A percentile compares a stretch with the other conserved stretches of the same genome.
Evolutionary conservation across 1,139 yeast species (phyloP).

Genomic region (Yamadazyma membranifaciens): DNA sequence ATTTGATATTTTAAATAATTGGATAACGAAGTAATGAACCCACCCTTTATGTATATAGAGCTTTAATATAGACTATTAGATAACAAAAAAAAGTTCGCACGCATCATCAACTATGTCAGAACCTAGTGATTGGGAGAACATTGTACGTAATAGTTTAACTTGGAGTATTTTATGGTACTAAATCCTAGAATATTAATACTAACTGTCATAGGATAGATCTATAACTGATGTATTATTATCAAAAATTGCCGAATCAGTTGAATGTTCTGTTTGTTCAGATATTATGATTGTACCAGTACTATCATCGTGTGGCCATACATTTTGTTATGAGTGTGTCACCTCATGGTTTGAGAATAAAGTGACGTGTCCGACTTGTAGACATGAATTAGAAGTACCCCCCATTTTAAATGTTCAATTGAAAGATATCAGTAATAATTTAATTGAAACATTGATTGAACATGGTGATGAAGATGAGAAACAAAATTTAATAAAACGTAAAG

Average conservation of each 20-base stretch:
- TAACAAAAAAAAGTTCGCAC: slow-evolving; percentile 4
- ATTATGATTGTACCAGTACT: slow-evolving; percentile 44
- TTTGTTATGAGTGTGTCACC: slow-evolving; percentile 48
- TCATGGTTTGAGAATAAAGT: slow-evolving; percentile 50
- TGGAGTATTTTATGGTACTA: not conserved
- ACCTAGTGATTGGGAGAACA: slow-evolving; percentile 7
- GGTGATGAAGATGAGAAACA: slow-evolving; percentile 21
- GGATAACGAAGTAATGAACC: slow-evolving; percentile 18
- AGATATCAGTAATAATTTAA: slow-evolving; percentile 29
- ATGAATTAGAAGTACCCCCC: slow-evolving; percentile 42
- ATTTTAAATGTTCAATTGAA: slow-evolving; percentile 43
- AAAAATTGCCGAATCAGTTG: slow-evolving; percentile 21
- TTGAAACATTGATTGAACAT: slow-evolving; percentile 30
- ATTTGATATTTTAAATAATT: slow-evolving; percentile 24
- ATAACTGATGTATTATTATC: slow-evolving; percentile 6
- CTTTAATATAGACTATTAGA: not conserved
- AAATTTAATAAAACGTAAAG: slow-evolving; percentile 21
- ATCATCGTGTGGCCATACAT: slow-evolving; percentile 44
- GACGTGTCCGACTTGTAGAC: slow-evolving; percentile 59
- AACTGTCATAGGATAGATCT: slow-evolving; percentile 5
- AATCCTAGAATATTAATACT: slow-evolving; percentile 1
- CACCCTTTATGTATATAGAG: slow-evolving; percentile 4
- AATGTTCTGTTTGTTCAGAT: slow-evolving; percentile 46
- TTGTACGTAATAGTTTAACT: slow-evolving; percentile 7
- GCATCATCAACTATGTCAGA: slow-evolving; percentile 3